Conservation (phyloP, 2,329 filamentous ascomycete genomes). For the Cercospora brassicicola region DNA sequence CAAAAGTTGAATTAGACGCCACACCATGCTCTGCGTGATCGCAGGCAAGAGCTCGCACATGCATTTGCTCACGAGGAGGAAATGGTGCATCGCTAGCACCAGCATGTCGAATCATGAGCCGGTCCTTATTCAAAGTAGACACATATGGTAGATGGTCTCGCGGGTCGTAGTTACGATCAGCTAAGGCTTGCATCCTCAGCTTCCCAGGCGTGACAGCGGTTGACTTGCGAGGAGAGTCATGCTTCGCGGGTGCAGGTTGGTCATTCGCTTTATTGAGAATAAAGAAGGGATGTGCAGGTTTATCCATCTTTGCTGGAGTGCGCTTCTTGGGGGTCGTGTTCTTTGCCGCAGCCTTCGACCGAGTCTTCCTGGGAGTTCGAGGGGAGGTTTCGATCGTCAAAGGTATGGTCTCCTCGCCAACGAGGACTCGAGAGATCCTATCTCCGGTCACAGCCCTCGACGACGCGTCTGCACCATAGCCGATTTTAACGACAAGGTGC, state of each 20-base stretch:
- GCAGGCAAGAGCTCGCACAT: conserved; percentile 57
- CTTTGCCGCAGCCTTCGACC: conserved; percentile 9
- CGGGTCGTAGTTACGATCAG: conserved; percentile 23
- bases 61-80: conserved; percentile 65
- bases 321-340: conserved; percentile 27
- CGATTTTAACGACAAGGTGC: conserved; percentile 31
- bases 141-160: conserved; percentile 28
- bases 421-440: conserved; percentile 64
- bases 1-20: conserved; percentile 5
- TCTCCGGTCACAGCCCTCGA: conserved; percentile 55
- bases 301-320: conserved; percentile 31
- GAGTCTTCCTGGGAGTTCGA: conserved; percentile 8
- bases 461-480: conserved; percentile 57
- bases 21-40: background rate
- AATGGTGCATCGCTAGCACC: conserved; percentile 69
- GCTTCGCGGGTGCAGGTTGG: conserved; percentile 31
- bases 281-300: conserved; percentile 68
- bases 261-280: conserved; percentile 52
- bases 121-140: conserved; percentile 36
- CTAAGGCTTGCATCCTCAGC: conserved; percentile 37
- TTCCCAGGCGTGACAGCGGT: conserved; percentile 52
- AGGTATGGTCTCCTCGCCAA: conserved; percentile 34
- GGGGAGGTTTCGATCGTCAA: background rate
- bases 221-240: conserved; percentile 35
- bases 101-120: conserved; percentile 57